These are phyloP conservation scores for Aspergillus piperis DNA, from an alignment of 2,329 filamentous ascomycete species.

Conservation along the genomic window DNA sequence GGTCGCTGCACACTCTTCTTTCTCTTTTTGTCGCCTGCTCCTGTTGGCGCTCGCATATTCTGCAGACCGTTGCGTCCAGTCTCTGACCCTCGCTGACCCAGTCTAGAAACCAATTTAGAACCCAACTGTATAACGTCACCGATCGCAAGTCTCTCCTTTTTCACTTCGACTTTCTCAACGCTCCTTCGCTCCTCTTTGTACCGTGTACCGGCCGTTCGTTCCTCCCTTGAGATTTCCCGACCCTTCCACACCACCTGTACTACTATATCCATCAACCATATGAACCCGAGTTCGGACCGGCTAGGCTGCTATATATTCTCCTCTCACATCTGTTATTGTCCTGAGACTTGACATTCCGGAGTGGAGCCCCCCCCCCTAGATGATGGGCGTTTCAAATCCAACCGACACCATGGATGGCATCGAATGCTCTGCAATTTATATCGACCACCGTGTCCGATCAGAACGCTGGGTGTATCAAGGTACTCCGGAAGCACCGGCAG, in stretches of 20 bases:
- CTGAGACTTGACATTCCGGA: conserved; percentile 13
- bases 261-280: conserved; percentile 23
- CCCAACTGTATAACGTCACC: conserved; percentile 8
- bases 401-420: conserved; percentile 42
- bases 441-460: conserved; percentile 47
- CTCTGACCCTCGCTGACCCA: conserved; percentile 15
- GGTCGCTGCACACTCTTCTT: conserved; percentile 17
- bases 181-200: conserved; percentile 8
- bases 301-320: conserved; percentile 11
- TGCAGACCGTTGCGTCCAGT: conserved; percentile 8
- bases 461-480: conserved; percentile 47
- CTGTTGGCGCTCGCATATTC: conserved; percentile 18
- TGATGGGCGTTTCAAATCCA: conserved; percentile 22
- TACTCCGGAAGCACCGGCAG: conserved; percentile 28
- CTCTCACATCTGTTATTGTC: conserved; percentile 10
- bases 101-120: conserved; percentile 14
- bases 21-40: conserved; percentile 11
- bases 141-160: conserved; percentile 16
- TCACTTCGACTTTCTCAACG: conserved; percentile 2
- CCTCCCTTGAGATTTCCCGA: conserved; percentile 7
- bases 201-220: conserved; percentile 19
- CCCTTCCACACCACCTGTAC: conserved; percentile 7
- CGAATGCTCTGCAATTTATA: conserved; percentile 48
- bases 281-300: conserved; percentile 27
- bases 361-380: conserved; percentile 16